Base-by-base conservation (phyloP, 305 asterid species). In the Rubia peregrina region DNA sequence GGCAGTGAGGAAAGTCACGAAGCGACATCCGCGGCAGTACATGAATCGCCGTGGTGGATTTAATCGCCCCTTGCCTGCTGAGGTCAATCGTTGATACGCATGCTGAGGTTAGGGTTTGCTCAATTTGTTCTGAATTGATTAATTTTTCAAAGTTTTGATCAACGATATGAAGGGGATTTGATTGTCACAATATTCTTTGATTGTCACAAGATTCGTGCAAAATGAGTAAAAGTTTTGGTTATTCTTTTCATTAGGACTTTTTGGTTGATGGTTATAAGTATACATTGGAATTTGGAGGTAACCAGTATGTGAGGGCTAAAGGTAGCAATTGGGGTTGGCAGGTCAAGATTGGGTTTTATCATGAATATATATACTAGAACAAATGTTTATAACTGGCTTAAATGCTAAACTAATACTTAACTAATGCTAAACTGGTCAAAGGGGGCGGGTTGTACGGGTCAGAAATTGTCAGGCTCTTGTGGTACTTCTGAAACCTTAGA, bases 41-140 rank as follows among this genome's bases (percentile, higher is more conserved):
- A 93, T 93, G 97, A 93, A 93, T 74, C 89, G 98, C 55, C 94
- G 98, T 17, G 97, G 98, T 24, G 98, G 98, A 9, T 93, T 93
- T 81, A 93, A 93, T 85, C 89, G 98, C 71, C 98, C 98, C 55
- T 83, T 93, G 85, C 98, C 98, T 43, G 87, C 95, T 48, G 97
- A 0, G 42, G 26, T 24, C 64, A 93, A 90, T 76, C 97, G 98
- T 73, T 91, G 75, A 70, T 72, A 68, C 36, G 43, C 5, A 61
- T 38, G n/a, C 61, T 26, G 74, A 87, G 92, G 95, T 83, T 79
- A 75, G 85, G 83, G 76, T 77, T 81, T 68, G 11, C 51, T 36
- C 64, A 51, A 6, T 51, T n/a, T 17, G 24, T n/a, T 17, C 13
- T 17, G 5, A 36, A 41, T 41, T 41, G n/a, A n/a, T n/a, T n/a